These are phyloP conservation scores for Fennellomyces sp. DNA, from an alignment of 371 early-diverging fungal genomes.

Conservation along the genomic window DNA sequence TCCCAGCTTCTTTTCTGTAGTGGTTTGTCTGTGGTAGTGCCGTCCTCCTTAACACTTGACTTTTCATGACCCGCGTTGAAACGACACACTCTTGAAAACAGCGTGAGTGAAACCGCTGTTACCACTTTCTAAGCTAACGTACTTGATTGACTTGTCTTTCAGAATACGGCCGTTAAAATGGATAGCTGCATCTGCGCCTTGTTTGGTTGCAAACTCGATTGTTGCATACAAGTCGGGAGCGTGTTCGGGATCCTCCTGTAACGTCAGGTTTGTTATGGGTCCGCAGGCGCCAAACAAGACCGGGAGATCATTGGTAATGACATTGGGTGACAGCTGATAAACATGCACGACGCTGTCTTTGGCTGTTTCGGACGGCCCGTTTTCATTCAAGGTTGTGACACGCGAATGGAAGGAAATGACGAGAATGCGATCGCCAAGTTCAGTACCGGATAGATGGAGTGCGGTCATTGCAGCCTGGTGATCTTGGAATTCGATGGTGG, in stretches of 20 bases:
- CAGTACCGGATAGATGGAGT: constrained; percentile 65
- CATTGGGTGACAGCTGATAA: constrained; percentile 54
- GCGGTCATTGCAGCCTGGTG: constrained; percentile 51
- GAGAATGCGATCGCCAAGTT: constrained; percentile 65
- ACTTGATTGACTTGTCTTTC: constrained; percentile 46
- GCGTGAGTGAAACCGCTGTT: too few relatives aligned
- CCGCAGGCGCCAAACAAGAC: constrained; percentile 60
- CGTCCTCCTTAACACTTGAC: too few relatives aligned
- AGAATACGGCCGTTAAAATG: constrained; percentile 59
- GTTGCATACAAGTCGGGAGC: constrained; percentile 79
- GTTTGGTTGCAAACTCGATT: constrained; percentile 69
- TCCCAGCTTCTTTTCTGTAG: too few relatives aligned
- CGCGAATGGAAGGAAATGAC: constrained; percentile 8
- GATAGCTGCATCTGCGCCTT: constrained; percentile 60
- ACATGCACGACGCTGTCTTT: constrained; percentile 74
- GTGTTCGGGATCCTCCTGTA: too few relatives aligned
- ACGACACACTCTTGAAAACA: too few relatives aligned
- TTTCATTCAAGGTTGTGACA: constrained; percentile 31
- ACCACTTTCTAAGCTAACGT: neutral
- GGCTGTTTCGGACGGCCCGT: constrained; percentile 58
- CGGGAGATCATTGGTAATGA: constrained; percentile 56
- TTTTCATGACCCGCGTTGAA: too few relatives aligned
- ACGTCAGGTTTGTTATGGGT: constrained; percentile 57
- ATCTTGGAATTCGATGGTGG: constrained; percentile 57
- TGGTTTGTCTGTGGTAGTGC: too few relatives aligned